Evolutionary conservation across 148 eudicot genomes (phyloP).

Genomic region (Amaranthus hypochondriacus): DNA sequence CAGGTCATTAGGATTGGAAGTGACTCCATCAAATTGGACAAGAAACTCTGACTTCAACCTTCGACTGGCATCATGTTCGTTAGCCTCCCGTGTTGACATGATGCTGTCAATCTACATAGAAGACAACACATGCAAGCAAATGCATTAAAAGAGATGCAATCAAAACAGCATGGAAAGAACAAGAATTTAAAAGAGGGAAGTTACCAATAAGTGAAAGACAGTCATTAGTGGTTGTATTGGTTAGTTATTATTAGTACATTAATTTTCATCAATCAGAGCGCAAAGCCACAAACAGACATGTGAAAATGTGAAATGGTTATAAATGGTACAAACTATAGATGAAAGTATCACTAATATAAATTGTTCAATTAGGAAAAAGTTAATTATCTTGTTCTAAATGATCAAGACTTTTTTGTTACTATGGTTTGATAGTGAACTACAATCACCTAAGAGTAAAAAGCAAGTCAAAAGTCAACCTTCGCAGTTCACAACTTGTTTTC

Average conservation of each 20-base stretch:
- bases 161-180: not conserved
- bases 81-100: constrained; percentile 80
- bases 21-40: constrained; percentile 96
- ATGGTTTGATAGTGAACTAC: not conserved
- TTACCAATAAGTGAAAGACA: not conserved
- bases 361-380: not conserved
- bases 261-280: not conserved
- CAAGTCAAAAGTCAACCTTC: not conserved
- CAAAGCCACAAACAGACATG: not conserved
- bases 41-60: constrained; percentile 92
- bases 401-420: not conserved
- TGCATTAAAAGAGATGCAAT: not conserved
- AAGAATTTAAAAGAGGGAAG: not conserved
- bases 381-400: not conserved
- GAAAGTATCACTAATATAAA: not conserved
- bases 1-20: constrained; percentile 76
- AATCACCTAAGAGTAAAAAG: not conserved
- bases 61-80: constrained; percentile 97
- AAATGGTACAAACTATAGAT: not conserved
- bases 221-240: not conserved
- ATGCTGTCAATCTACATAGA: constrained; percentile 82
- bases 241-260: not conserved
- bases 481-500: not conserved
- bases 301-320: no score
- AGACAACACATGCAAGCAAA: not conserved